A percentile compares a stretch with the other conserved stretches of the same genome.
These are phyloP conservation scores for Penicillium sp. DNA, from an alignment of 2,329 filamentous ascomycete species.

Conservation along the genomic window DNA sequence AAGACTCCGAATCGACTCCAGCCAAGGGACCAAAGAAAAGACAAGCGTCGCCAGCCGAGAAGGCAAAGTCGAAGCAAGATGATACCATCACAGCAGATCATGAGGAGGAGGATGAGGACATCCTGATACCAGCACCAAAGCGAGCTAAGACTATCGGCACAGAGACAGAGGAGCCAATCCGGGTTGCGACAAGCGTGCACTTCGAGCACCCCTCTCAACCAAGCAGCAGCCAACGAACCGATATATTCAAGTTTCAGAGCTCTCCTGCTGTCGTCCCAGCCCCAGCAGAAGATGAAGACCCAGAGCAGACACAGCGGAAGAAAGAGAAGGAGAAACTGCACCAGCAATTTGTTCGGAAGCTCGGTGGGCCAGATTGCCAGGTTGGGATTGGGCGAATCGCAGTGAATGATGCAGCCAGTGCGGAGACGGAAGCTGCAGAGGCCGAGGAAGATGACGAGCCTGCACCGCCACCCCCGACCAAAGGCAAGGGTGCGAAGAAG, in stretches of 20 bases:
- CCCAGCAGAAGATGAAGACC: slow-evolving; percentile 33
- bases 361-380: slow-evolving; percentile 82
- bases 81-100: neutral
- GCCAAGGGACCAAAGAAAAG: slow-evolving; percentile 12
- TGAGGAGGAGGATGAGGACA: slow-evolving; percentile 44
- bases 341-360: slow-evolving; percentile 81
- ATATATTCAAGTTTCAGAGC: slow-evolving; percentile 59
- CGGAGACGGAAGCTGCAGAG: slow-evolving; percentile 60
- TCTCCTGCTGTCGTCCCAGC: slow-evolving; percentile 45
- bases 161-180: slow-evolving; percentile 8
- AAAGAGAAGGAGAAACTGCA: slow-evolving; percentile 71
- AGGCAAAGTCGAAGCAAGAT: slow-evolving; percentile 2
- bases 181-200: slow-evolving; percentile 4
- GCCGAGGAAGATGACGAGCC: slow-evolving; percentile 54
- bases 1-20: slow-evolving; percentile 7
- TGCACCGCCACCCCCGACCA: slow-evolving; percentile 45
- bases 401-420: slow-evolving; percentile 54
- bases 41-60: slow-evolving; percentile 11
- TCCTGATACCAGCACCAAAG: slow-evolving; percentile 44
- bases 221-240: slow-evolving; percentile 52
- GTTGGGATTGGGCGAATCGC: slow-evolving; percentile 61
- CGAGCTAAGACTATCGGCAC: slow-evolving; percentile 35
- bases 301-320: slow-evolving; percentile 53
- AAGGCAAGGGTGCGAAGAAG: slow-evolving; percentile 61
- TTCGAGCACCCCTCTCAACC: slow-evolving; percentile 28